Percentiles rank a stretch among this genome's conserved stretches.
Conservation (phyloP, 2,329 filamentous ascomycete species). For the Aspergillus sergii region DNA sequence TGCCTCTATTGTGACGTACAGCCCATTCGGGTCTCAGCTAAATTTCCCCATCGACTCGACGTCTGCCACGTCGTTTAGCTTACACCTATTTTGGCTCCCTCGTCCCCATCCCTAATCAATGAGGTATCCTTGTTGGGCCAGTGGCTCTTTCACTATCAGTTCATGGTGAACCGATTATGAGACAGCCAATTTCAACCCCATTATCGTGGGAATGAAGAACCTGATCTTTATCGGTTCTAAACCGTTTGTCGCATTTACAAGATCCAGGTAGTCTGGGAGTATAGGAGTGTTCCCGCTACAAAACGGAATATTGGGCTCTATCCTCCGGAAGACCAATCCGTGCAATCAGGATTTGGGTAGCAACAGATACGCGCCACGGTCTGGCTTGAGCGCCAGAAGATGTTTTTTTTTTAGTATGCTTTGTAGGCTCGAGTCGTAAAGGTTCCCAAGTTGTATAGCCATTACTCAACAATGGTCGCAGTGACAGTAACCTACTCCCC, state of each 20-base stretch:
- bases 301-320: background rate
- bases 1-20: background rate
- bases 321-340: background rate
- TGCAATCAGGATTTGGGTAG: background rate
- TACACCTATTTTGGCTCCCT: background rate
- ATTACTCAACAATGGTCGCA: background rate
- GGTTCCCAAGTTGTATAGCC: background rate
- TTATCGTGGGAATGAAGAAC: background rate
- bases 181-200: background rate
- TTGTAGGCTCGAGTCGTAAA: background rate
- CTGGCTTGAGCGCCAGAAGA: background rate
- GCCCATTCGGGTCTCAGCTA: constrained; percentile 1
- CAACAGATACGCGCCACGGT: background rate
- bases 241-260: background rate
- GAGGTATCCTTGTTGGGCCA: background rate
- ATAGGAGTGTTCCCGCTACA: background rate
- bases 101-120: background rate
- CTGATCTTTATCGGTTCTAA: background rate
- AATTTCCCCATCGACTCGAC: background rate
- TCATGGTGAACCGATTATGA: background rate
- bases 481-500: background rate
- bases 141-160: background rate
- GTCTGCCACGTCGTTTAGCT: constrained; percentile 2
- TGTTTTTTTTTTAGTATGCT: background rate
- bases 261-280: background rate